Evolutionary conservation across 2,329 filamentous ascomycete species (phyloP), one percentile per base, ranked within the genome.

Genomic region (Xylariaceae sp.): DNA sequence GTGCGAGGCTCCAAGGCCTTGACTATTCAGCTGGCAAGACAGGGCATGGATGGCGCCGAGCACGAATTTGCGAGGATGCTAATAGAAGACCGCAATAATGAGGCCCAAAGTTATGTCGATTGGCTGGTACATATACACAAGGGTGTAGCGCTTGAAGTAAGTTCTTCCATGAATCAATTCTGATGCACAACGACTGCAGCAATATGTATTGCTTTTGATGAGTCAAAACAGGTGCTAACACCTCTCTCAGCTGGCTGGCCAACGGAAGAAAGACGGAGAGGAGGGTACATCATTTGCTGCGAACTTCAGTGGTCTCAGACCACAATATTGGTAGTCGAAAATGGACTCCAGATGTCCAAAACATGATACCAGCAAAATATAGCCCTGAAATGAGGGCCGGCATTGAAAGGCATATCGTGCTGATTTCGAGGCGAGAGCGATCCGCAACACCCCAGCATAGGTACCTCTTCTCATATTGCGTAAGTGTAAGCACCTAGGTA

Each of bases 101-200:
- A 98, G 69, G 93, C 93, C 28, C 90, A 95, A 68, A 95, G 87
- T 61, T 98, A 97, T 65, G 93, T 97, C 26, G 93, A 98, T 68
- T 98, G 93, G 93, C 73, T 98, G 57, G 93, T 98, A 43, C 87
- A 95, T 65, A 77, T 97, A 48, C 93, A 98, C 67, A 85, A 91
- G 55, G 83, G 87, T 53, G 93, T 98, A 50, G 90, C 95, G 62
- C 73, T 95, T 50, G 93, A 98, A 77, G 81, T 85, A 64, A 66
- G 76, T 66, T 6, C 22, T 26, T 26, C 22, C n/a, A n/a, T n/a
- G n/a, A n/a, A n/a, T 26, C 6, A 11, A 26, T 26, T 11, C 22
- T 26, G 22, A 26, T 26, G 26, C 9, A 29, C n/a, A n/a, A 39
- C n/a, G 19, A 18, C 26, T 17, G 11, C n/a, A 17, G 29, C n/a